Evolutionary conservation across 2,329 filamentous ascomycete genomes (phyloP).

Genomic region (Dactylellina sp.): DNA sequence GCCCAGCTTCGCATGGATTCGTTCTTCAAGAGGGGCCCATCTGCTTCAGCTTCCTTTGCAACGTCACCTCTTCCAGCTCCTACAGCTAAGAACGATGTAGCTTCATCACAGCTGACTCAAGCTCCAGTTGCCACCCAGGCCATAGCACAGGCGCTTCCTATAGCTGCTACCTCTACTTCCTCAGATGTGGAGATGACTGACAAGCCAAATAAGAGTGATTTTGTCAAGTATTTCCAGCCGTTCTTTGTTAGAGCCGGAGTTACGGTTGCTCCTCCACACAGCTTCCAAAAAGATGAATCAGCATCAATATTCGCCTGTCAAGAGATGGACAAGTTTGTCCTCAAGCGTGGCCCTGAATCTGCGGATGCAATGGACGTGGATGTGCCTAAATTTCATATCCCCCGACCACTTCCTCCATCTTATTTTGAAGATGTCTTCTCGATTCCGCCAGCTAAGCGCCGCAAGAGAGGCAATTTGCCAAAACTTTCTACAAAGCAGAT

Average conservation of each 20-base stretch:
- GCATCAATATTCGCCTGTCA: slow-evolving; percentile 61
- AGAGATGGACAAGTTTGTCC: slow-evolving; percentile 25
- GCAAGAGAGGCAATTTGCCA: slow-evolving; percentile 47
- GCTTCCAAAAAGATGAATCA: slow-evolving; percentile 70
- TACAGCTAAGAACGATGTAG: slow-evolving; percentile 45
- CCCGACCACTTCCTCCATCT: slow-evolving; percentile 60
- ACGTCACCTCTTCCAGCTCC: slow-evolving; percentile 47
- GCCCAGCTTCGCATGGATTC: slow-evolving; percentile 68
- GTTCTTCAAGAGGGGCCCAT: slow-evolving; percentile 65
- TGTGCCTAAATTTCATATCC: slow-evolving; percentile 12
- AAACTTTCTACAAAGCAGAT: slow-evolving; percentile 71
- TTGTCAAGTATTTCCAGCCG: slow-evolving; percentile 78
- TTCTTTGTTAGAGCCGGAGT: slow-evolving; percentile 83
- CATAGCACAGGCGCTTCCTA: slow-evolving; percentile 1
- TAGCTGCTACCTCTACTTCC: not conserved
- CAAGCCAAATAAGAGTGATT: slow-evolving; percentile 65
- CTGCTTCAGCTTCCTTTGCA: slow-evolving; percentile 30
- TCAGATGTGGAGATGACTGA: slow-evolving; percentile 59
- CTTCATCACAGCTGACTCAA: slow-evolving; percentile 53
- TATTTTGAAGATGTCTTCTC: slow-evolving; percentile 63
- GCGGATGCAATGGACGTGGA: slow-evolving; percentile 51
- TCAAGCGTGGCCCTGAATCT: slow-evolving; percentile 1
- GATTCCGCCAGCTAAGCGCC: slow-evolving; percentile 54
- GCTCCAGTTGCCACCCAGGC: not conserved
- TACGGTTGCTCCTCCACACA: slow-evolving; percentile 72